Base-by-base conservation (phyloP, 139 green algal species). In the Astrephomene gubernaculifera region DNA sequence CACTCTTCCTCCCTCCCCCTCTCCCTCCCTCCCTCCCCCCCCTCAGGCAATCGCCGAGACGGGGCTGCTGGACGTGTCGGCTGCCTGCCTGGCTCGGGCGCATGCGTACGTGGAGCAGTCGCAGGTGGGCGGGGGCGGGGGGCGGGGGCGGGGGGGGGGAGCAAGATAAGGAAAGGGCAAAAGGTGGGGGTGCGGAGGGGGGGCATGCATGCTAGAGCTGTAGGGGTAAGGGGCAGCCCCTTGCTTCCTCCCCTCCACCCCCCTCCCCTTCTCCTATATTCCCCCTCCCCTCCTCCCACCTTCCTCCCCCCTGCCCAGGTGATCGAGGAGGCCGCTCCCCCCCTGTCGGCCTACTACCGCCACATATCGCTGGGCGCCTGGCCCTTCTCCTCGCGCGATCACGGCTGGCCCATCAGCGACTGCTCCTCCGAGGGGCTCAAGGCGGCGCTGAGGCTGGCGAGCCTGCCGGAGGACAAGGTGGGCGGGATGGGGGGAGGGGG, bases 371-470 rank as follows among this genome's bases (percentile, higher is more conserved):
- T 97, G 87, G 97, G 97, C 53, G 97, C 98, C 0, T 99, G 98
- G 98, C 97, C 97, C 27, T 99, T 99, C 91, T 96, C 88, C 64
- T 98, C 90, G 0, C 79, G 94, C 0, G 98, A 99, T 86, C 97
- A 99, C 91, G 97, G 98, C 81, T 99, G 98, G 97, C 98, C 98
- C 67, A 99, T 99, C 90, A 93, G 89, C 21, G 98, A 99, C 90
- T 99, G 98, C 92, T 94, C 91, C 38, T 92, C 7, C 0, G 97
- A 99, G 85, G 93, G 90, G 19, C 86, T 96, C 78, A 96, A 99
- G 90, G 96, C 97, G 4, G 90, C 93, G 29, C 90, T 99, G 39
- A 71, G 71, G 6, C 87, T 99, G 60, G 90, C 87, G 7, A 22
- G 12, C 14, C 75, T 92, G 81, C 89, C 89, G 22, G 49, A n/a